These are phyloP conservation scores for Syzygium aqueum DNA, from an alignment of 345 rosid species.

Conservation along the genomic window DNA sequence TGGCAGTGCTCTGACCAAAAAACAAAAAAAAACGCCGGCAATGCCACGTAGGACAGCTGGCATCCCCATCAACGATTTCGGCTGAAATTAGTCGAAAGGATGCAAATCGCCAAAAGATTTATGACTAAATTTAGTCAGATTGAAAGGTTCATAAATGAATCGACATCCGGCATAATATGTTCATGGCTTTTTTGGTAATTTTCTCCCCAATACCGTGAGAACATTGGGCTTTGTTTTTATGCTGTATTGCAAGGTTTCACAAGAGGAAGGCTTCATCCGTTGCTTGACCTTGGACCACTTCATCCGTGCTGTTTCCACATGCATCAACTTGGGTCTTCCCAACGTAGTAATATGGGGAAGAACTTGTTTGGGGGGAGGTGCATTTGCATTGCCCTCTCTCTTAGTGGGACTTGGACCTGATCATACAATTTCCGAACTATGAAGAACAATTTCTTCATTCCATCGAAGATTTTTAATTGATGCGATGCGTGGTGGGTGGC, in stretches of 20 bases:
- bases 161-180: rapidly evolving
- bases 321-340: background rate
- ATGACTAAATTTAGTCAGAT: background rate
- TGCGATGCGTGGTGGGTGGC: background rate
- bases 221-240: background rate
- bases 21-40: too few species aligned
- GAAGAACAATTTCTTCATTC: background rate
- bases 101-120: background rate
- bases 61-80: rapidly evolving
- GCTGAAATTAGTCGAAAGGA: rapidly evolving
- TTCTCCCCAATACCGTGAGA: background rate
- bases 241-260: background rate
- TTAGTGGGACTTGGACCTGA: background rate
- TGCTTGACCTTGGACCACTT: background rate
- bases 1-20: too few species aligned
- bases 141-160: rapidly evolving
- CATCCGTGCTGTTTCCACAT: background rate
- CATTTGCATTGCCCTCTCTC: background rate
- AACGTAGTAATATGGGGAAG: background rate
- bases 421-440: background rate
- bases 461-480: background rate
- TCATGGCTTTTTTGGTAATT: background rate
- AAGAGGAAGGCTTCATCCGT: background rate
- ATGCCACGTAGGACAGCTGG: too few species aligned
- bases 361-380: background rate